phyloP scores from a whole-genome alignment of 148 eudicot genomes.

The Amaranthus palmeri region DNA sequence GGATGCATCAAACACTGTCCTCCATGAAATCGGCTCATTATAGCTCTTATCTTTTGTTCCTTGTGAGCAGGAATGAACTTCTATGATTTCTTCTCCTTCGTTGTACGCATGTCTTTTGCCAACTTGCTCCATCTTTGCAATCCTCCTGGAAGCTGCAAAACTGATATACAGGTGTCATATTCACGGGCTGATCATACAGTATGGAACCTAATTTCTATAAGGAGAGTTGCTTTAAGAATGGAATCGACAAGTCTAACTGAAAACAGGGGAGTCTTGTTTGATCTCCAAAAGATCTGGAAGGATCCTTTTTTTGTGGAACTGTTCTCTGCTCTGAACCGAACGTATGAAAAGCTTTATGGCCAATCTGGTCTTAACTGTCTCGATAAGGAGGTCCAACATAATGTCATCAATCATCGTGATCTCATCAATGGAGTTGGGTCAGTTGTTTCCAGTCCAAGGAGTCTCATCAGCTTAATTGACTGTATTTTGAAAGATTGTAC shows the following conservation, averaged over 20 bases:
- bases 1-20: not conserved
- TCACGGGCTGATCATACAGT: conserved; percentile 34
- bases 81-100: conserved; percentile 75
- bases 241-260: conserved; percentile 30
- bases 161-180: conserved; percentile 23
- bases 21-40: not conserved
- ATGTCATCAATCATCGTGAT: conserved; percentile 18
- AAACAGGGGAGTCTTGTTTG: conserved; percentile 30
- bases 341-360: conserved; percentile 43
- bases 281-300: conserved; percentile 28
- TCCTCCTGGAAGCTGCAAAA: conserved; percentile 17
- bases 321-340: conserved; percentile 32
- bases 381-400: conserved; percentile 12
- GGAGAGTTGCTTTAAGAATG: conserved; percentile 48
- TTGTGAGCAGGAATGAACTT: conserved; percentile 75
- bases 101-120: conserved; percentile 58
- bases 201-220: conserved; percentile 47
- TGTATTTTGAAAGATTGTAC: conserved; percentile 8
- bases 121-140: conserved; percentile 51
- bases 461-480: conserved; percentile 49
- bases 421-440: conserved; percentile 17
- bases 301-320: conserved; percentile 54
- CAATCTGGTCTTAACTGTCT: conserved; percentile 20
- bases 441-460: conserved; percentile 34
- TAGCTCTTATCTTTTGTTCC: not conserved